Conservation (phyloP, 1,284 basidiomycete species). For the Microbotryomycetes sp. region DNA sequence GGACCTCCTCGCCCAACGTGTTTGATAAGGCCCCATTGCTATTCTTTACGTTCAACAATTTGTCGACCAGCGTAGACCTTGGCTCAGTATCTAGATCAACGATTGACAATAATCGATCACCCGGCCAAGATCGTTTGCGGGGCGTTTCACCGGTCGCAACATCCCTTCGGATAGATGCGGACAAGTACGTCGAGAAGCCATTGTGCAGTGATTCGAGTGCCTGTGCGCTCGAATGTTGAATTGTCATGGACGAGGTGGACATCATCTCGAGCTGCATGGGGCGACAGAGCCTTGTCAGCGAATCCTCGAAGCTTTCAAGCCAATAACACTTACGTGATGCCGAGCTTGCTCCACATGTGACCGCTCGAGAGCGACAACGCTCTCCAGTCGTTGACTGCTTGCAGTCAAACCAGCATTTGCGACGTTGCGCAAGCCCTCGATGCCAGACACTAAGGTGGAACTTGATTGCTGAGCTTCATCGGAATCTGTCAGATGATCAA, state of each 20-base stretch:
- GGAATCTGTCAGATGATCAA: background rate
- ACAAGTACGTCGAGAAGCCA: constrained; percentile 39
- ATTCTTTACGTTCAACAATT: constrained; percentile 7
- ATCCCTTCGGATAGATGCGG: constrained; percentile 42
- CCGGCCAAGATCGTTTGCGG: constrained; percentile 41
- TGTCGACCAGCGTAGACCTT: constrained; percentile 17
- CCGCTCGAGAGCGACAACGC: too few relatives aligned
- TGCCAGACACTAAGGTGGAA: too few relatives aligned
- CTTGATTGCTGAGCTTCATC: constrained; percentile 2
- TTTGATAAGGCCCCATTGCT: background rate
- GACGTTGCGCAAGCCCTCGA: too few relatives aligned
- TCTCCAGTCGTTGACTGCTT: too few relatives aligned
- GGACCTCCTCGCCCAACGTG: background rate
- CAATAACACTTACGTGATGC: too few relatives aligned
- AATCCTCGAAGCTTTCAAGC: too few relatives aligned
- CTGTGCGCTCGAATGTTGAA: too few relatives aligned
- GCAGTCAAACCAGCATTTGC: too few relatives aligned
- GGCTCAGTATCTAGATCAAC: constrained; percentile 28
- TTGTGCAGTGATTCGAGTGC: constrained; percentile 36
- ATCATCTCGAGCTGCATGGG: constrained; percentile 9
- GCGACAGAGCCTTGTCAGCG: too few relatives aligned
- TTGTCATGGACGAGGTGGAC: constrained; percentile 20
- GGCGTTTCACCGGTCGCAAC: constrained; percentile 47
- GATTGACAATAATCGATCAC: constrained; percentile 11
- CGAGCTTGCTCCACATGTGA: too few relatives aligned